Base-by-base conservation (phyloP, 2,329 filamentous ascomycete species). In the Sporothrix euskadiensis region DNA sequence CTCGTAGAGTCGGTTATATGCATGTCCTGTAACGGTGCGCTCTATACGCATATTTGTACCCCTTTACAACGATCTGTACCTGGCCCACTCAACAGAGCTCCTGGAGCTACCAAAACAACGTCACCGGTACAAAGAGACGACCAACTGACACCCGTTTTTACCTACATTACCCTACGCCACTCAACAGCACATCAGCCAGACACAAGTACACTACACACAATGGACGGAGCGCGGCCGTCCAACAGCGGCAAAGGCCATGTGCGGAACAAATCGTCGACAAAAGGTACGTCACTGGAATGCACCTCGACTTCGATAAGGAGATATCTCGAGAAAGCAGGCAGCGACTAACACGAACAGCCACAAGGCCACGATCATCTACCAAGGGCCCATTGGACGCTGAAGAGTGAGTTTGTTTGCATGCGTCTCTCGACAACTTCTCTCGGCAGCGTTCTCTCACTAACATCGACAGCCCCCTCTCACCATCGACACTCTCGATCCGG, bases 371-470 rank as follows among this genome's bases (percentile, higher is more conserved):
- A 69, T 89, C 91, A 57, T 88, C 91, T 61, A 96, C 93, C 4
- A 92, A 90, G 81, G 93, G 93, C 0, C 94, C 94, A 4, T 84
- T 97, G 26, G 93, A 96, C 78, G 83, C 85, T 75, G 89, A 91
- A 76, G 91, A 95, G 92, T 95, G 86, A 82, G 89, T 81, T 19
- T 14, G 19, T 49, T 49, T 49, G 14, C 14, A 49, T 19, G 4
- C 1, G 26, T 73, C 26, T 63, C 66, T 63, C 71, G 56, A 39
- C 57, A n/a, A 3, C 41, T 14, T 12, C 26, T 26, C 26, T 26
- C 26, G 26, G 2, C 26, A 1, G 2, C 26, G 1, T 22, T n/a
- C 12, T 22, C 41, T 69, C 61, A 35, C 74, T 75, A 49, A 72
- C 35, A 41, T 54, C 14, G 14, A 63, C 56, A 73, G 41, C n/a